Conservation (phyloP, 257 asterid species). For the Solanum infundibuliforme region DNA sequence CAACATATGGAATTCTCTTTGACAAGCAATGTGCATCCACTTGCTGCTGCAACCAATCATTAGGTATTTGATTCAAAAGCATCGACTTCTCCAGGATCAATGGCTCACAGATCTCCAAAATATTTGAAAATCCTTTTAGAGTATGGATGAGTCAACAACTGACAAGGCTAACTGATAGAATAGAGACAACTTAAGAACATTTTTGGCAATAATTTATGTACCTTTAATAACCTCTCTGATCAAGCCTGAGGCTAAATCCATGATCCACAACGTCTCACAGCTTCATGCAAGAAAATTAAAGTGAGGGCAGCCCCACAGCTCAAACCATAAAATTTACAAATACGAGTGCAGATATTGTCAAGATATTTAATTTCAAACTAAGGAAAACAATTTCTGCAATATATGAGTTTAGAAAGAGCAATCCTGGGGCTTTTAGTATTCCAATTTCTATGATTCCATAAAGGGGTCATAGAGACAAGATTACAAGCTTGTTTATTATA, state of each 20-base stretch:
- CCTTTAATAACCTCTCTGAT: slow-evolving; percentile 69
- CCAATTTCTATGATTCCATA: background rate
- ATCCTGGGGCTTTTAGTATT: background rate
- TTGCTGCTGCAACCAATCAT: slow-evolving; percentile 49
- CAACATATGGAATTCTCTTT: slow-evolving; percentile 57
- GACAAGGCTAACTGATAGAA: background rate
- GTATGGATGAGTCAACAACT: slow-evolving; percentile 22
- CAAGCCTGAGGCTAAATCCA: slow-evolving; percentile 57
- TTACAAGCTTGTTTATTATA: background rate
- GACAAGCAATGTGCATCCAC: slow-evolving; percentile 16
- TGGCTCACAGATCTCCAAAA: slow-evolving; percentile 72
- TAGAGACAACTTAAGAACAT: background rate
- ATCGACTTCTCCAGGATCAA: slow-evolving; percentile 53
- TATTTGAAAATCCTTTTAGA: slow-evolving; percentile 59
- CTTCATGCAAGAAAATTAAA: slow-evolving; percentile 28
- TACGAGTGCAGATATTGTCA: background rate
- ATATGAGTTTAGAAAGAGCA: background rate
- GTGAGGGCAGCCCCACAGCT: background rate
- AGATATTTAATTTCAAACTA: background rate
- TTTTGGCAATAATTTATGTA: slow-evolving; percentile 10
- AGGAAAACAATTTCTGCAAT: background rate
- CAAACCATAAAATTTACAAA: background rate
- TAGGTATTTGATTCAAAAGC: slow-evolving; percentile 48
- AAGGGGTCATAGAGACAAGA: background rate
- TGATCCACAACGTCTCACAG: slow-evolving; percentile 65